Evolutionary conservation across 2,329 filamentous ascomycete genomes (phyloP).

Genomic region (Alternaria rosae): DNA sequence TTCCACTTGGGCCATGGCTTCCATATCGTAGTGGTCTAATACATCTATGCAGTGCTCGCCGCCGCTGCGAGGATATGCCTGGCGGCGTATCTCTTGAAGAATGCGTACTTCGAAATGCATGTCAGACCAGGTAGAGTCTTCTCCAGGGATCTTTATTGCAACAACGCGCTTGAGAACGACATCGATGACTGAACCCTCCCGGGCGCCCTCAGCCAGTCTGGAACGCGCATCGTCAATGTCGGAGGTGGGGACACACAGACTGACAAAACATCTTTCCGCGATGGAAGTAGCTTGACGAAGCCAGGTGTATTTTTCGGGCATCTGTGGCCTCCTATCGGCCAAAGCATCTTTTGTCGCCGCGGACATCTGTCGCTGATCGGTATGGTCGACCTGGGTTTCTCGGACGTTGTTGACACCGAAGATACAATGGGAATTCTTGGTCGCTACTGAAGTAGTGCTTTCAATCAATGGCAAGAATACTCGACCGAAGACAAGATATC

Average conservation of each 20-base stretch:
- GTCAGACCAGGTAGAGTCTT: background rate
- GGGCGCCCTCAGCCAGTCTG: background rate
- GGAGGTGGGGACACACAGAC: background rate
- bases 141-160: background rate
- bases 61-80: background rate
- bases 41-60: background rate
- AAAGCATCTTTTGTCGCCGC: too few relatives aligned
- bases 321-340: background rate
- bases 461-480: too few relatives aligned
- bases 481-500: too few relatives aligned
- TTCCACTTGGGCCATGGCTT: background rate
- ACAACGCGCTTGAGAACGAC: background rate
- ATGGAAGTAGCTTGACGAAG: background rate
- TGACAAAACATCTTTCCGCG: too few relatives aligned
- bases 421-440: too few relatives aligned
- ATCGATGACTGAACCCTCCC: background rate
- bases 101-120: background rate
- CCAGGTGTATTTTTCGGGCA: background rate
- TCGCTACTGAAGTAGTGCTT: too few relatives aligned
- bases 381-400: too few relatives aligned
- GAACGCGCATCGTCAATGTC: background rate
- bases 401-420: too few relatives aligned
- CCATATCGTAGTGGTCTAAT: background rate
- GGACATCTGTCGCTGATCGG: too few relatives aligned
- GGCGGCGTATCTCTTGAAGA: background rate